A percentile compares a stretch with the other conserved stretches of the same genome.
Evolutionary conservation across 441 rosid genomes (phyloP).

Genomic region (Aleurites moluccanus): DNA sequence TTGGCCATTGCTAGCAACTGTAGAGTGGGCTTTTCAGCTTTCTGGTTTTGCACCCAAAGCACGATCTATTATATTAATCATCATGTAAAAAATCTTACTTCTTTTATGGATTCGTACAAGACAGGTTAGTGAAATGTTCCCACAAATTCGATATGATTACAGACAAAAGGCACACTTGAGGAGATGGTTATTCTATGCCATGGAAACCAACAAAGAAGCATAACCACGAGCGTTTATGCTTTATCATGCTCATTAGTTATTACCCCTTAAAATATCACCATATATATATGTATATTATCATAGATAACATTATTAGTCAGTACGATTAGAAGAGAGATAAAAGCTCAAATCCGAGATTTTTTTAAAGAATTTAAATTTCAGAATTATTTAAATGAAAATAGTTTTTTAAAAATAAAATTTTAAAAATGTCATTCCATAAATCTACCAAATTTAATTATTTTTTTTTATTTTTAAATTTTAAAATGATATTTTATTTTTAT

Average conservation of each 20-base stretch:
- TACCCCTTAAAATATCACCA: background rate
- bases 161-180: conserved; percentile 1
- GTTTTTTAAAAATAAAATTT: too few relatives aligned
- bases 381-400: too few relatives aligned
- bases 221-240: conserved; percentile 10
- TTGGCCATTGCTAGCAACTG: background rate
- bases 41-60: background rate
- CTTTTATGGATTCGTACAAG: conserved; percentile 40
- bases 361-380: too few relatives aligned
- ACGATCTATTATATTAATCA: background rate
- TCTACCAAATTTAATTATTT: too few relatives aligned
- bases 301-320: too few relatives aligned
- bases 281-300: background rate
- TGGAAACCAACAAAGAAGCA: conserved; percentile 3
- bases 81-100: background rate
- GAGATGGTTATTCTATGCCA: conserved; percentile 4
- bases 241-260: conserved; percentile 2
- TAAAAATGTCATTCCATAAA: too few relatives aligned
- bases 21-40: too few relatives aligned
- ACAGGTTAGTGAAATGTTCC: conserved; percentile 32
- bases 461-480: too few relatives aligned
- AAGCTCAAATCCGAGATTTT: too few relatives aligned
- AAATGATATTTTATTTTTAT: too few relatives aligned
- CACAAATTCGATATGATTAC: conserved; percentile 22
- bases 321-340: too few relatives aligned